These are phyloP conservation scores for Didymella arachidicola DNA, from an alignment of 2,329 filamentous ascomycete species.

Conservation along the genomic window DNA sequence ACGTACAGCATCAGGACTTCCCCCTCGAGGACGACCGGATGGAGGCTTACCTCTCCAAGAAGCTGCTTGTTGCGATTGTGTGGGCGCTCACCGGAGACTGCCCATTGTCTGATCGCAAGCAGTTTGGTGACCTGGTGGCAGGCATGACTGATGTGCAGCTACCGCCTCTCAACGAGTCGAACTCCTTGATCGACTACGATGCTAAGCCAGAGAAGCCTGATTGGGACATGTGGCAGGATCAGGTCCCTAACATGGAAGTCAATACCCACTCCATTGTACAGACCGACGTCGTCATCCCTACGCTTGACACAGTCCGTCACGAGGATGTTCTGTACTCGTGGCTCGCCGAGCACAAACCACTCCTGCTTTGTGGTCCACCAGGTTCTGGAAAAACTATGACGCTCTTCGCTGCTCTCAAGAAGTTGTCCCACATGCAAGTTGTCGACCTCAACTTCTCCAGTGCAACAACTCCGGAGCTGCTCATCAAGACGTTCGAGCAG, in stretches of 20 bases:
- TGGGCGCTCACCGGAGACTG: conserved; percentile 98
- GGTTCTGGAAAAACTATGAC: conserved; percentile 99
- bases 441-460: conserved; percentile 99
- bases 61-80: conserved; percentile 87
- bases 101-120: conserved; percentile 83
- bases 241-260: conserved; percentile 93
- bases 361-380: conserved; percentile 94
- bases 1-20: conserved; percentile 92
- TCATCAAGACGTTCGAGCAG: conserved; percentile 99
- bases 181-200: conserved; percentile 95
- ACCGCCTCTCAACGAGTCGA: conserved; percentile 77
- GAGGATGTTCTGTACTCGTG: conserved; percentile 99
- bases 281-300: conserved; percentile 98
- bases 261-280: conserved; percentile 98
- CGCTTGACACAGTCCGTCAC: conserved; percentile 94
- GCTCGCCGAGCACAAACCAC: conserved; percentile 97
- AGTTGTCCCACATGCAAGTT: conserved; percentile 98
- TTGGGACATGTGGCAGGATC: conserved; percentile 92
- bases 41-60: conserved; percentile 90
- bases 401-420: conserved; percentile 94
- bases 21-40: conserved; percentile 88
- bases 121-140: conserved; percentile 84
- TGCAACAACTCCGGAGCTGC: conserved; percentile 93
- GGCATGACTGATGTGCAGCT: conserved; percentile 86
- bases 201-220: conserved; percentile 85